phyloP scores from a whole-genome alignment of 2,329 filamentous ascomycete species.

The Cladosporium sp. region DNA sequence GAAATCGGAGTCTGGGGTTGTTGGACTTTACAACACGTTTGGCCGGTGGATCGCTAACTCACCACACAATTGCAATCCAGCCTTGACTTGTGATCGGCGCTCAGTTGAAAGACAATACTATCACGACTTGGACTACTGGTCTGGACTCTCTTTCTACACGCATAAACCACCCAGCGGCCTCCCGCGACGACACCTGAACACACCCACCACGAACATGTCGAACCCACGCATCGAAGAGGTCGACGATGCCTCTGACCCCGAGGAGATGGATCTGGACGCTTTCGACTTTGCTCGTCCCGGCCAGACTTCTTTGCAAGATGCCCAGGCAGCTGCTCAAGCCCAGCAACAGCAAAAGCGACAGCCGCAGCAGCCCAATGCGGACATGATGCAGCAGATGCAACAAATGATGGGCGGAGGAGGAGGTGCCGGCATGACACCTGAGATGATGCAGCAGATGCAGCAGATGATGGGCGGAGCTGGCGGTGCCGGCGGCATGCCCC shows the following conservation, averaged over 20 bases:
- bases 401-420: conserved; percentile 18
- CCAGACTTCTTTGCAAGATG: conserved; percentile 21
- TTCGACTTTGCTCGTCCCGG: conserved; percentile 41
- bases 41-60: not conserved
- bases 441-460: conserved; percentile 25
- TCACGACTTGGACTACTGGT: not conserved
- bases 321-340: conserved; percentile 18
- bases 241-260: conserved; percentile 72
- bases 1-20: not conserved
- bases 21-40: not conserved
- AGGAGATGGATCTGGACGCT: conserved; percentile 77
- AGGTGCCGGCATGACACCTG: conserved; percentile 12
- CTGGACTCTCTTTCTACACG: not conserved
- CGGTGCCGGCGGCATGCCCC: conserved; percentile 22
- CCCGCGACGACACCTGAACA: not conserved
- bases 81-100: no score
- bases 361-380: conserved; percentile 11
- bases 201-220: conserved; percentile 55
- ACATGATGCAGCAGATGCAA: conserved; percentile 25
- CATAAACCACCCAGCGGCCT: not conserved
- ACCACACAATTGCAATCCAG: not conserved
- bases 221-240: conserved; percentile 89
- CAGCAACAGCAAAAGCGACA: conserved; percentile 7
- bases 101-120: not conserved
- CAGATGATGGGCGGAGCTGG: conserved; percentile 18